Evolutionary conservation across 345 rosid genomes (phyloP), one percentile per base, ranked within the genome.

Genomic region (Gossypium anomalum): DNA sequence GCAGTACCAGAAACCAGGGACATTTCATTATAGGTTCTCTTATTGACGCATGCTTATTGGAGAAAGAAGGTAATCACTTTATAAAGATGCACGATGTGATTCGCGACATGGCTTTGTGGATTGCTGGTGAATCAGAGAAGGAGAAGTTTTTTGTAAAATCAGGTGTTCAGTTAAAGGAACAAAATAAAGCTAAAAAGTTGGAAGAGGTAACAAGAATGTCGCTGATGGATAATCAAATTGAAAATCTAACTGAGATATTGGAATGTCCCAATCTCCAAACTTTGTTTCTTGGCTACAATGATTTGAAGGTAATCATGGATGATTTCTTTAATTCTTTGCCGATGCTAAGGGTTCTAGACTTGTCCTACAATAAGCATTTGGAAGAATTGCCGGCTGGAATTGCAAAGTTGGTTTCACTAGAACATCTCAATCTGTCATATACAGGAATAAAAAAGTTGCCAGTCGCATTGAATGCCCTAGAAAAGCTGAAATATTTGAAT

Each of bases 351-450:
- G 64, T 59, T 59, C 14, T 59, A 0, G 41, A 12, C 41, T 59
- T 59, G 17, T 16, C 53, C 53, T 0, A 0, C 3, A 47, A 47
- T 13, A 0, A 0, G 13, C 0, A 47, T 11, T n/a, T 60, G 49
- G 1, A 9, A 19, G 17, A 45, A 22, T 67, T 67, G 1, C 71
- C 71, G 0, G 5, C 4, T 0, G 53, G 53, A 13, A 67, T 67
- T 67, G 15, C 53, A 12, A 67, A 25, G 0, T 6, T 81, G 14
- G 17, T n/a, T 20, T 79, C 74, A 7, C 47, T 85, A 7, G 68
- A 75, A 6, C 57, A 75, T 76, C 82, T 85, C 16, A 60, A 83
- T 47, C 41, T 81, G 5, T 83, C 81, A 6, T 2, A 2, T 6
- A 75, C 86, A 2, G 5, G 58, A 25, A 25, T 25, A 25, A 0